Evolutionary conservation across 1,139 yeast genomes (phyloP), one percentile per base, ranked within the genome.

Genomic region (Yamadazyma triangularis): DNA sequence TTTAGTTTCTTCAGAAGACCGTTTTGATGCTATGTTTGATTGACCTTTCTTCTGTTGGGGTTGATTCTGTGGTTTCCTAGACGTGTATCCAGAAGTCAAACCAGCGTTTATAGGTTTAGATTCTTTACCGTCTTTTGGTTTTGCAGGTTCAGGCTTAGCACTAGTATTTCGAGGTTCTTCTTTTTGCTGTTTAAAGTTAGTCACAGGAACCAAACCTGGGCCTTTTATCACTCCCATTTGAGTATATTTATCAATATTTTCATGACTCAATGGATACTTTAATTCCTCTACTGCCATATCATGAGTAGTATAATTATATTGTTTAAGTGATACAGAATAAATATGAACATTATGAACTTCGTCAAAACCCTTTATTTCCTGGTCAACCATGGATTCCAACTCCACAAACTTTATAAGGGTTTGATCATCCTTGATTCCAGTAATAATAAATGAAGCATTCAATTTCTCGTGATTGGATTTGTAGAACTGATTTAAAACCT

Each of bases 221-320:
- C 71, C 72, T 24, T 47, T 41, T 2, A 64, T 57, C 36, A 63
- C 45, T 1, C 73, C 73, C 28, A 52, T 45, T 18, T 39, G 38
- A 37, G 51, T 47, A 34, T 53, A 58, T 8, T 36, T 37, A 3
- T 43, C 45, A 13, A 53, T 25, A 4, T 53, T 39, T 7, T 44
- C 37, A 13, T 43, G 39, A 15, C 44, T 44, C 8, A 55, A 35
- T 2, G 53, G 44, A 27, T 42, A 44, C 64, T 50, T 51, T 30
- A 48, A 37, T 36, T 60, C 69, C 25, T 53, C 56, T 25, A 58
- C 25, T 2, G 62, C 64, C 15, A 65, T 38, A 15, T 61, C 65
- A 11, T 36, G 40, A 4, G 38, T 31, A 12, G 55, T 35, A 15
- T 48, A 40, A 2, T 39, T 30, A 13, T 40, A 38, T 7, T 47